These are phyloP conservation scores for Osmanthus fragrans DNA, from an alignment of 257 asterid genomes.

Conservation along the genomic window DNA sequence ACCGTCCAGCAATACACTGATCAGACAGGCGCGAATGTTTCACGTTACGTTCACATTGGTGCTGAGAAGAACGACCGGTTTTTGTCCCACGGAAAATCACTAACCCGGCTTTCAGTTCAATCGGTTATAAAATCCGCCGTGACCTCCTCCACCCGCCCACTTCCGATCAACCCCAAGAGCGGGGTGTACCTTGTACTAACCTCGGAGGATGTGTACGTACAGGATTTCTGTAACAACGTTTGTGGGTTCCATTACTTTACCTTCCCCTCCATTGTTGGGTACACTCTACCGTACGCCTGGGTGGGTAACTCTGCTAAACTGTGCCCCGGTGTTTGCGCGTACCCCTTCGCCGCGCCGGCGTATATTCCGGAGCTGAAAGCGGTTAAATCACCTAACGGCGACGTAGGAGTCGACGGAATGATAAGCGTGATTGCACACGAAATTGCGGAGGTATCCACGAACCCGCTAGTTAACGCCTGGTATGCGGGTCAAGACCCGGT, in stretches of 20 bases:
- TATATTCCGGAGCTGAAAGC: constrained; percentile 64
- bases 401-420: constrained; percentile 86
- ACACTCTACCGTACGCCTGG: constrained; percentile 96
- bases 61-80: constrained; percentile 65
- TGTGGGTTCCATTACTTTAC: constrained; percentile 91
- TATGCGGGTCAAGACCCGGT: constrained; percentile 85
- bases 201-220: constrained; percentile 68
- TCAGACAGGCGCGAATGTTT: constrained; percentile 67
- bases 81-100: constrained; percentile 61
- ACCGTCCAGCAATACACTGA: constrained; percentile 78
- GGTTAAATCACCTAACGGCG: constrained; percentile 70
- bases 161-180: constrained; percentile 67
- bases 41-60: constrained; percentile 56
- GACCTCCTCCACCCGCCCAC: constrained; percentile 57
- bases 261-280: constrained; percentile 85
- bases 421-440: constrained; percentile 89
- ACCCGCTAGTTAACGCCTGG: constrained; percentile 87
- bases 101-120: constrained; percentile 71
- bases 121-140: constrained; percentile 73
- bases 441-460: constrained; percentile 74
- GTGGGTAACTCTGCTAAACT: constrained; percentile 76
- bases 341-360: constrained; percentile 77
- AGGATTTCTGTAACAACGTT: constrained; percentile 66
- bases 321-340: constrained; percentile 79
- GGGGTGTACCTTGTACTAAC: constrained; percentile 80